Base-by-base conservation (phyloP, 1,284 basidiomycete species). In the Sparassis latifolia region DNA sequence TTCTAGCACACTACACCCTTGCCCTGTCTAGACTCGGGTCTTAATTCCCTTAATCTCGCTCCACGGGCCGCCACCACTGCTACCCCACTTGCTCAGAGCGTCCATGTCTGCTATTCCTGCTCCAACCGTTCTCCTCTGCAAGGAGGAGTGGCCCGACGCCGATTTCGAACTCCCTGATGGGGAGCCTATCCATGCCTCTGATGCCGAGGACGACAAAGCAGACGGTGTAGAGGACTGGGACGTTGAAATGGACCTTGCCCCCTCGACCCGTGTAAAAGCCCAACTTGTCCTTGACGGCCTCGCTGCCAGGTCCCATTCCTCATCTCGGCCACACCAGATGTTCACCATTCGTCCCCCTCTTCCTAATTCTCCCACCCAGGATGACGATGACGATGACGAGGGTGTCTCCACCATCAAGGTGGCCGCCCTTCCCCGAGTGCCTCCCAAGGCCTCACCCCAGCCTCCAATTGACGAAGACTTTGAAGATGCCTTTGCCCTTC, bases 121-220 rank as follows among this genome's bases (percentile, higher is more conserved):
- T 12, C 83, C 80, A 29, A 71, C 76, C 46, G 70, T 76, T 59
- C 66, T 72, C 45, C 62, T 74, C 41, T 64, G 75, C 43, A 77
- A 77, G 56, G 87, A 90, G 69, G 86, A 89, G 72, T 89, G 87
- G 87, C 75, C 78, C 48, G 87, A 91, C 66, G 84, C 85, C 53
- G 88, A 91, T 69, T 90, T 91, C 62, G 88, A 89, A 64, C 70
- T 91, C 35, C 82, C 84, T 47, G 87, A 90, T 49, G 87, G 79
- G 47, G 77, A 79, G 49, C 73, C 78, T 45, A 77, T 89, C 48
- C 79, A 81, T 57, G 67, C 79, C 32, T 74, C 74, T 30, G 72
- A 73, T 53, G 68, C 68, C 32, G 74, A 78, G 54, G 78, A 75
- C 20, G 82, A 84, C 70, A 84, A 77, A 69, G 82, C 86, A 51